phyloP scores from a whole-genome alignment of 169 alveolate genomes.

The Cryptosporidium bovis region DNA sequence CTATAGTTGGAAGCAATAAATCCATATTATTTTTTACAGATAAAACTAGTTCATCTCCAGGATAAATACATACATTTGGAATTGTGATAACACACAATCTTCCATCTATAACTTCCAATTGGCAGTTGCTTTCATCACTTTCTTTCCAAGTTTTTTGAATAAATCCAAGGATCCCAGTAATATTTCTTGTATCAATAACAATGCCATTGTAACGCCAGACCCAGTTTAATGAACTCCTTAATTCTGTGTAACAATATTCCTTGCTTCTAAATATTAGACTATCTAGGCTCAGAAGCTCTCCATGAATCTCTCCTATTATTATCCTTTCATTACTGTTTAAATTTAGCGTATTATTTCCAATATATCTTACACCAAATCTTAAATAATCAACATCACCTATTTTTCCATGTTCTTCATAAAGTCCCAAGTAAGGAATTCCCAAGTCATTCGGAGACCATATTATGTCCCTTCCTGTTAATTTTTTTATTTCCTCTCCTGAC shows the following conservation, averaged over 20 bases:
- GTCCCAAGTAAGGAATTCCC: conserved; percentile 54
- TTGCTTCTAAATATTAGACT: conserved; percentile 26
- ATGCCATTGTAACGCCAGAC: conserved; percentile 49
- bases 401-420: conserved; percentile 73
- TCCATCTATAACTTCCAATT: conserved; percentile 61
- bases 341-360: conserved; percentile 44
- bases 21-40: conserved; percentile 69
- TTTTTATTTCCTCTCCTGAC: conserved; percentile 56
- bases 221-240: conserved; percentile 73
- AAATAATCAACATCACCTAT: conserved; percentile 54
- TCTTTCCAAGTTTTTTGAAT: conserved; percentile 71
- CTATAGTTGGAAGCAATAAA: conserved; percentile 45
- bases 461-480: conserved; percentile 58
- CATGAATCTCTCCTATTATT: conserved; percentile 58
- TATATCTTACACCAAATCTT: conserved; percentile 68
- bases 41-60: conserved; percentile 66
- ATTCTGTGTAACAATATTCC: conserved; percentile 47
- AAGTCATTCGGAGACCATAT: conserved; percentile 61
- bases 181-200: conserved; percentile 53
- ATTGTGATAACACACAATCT: conserved; percentile 32
- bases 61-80: conserved; percentile 46
- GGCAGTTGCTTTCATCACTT: conserved; percentile 68
- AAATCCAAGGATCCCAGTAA: conserved; percentile 68
- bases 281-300: conserved; percentile 40
- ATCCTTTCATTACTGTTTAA: conserved; percentile 30